phyloP scores from a whole-genome alignment of 2,329 filamentous ascomycete genomes.

The Trichoderma asperellum region DNA sequence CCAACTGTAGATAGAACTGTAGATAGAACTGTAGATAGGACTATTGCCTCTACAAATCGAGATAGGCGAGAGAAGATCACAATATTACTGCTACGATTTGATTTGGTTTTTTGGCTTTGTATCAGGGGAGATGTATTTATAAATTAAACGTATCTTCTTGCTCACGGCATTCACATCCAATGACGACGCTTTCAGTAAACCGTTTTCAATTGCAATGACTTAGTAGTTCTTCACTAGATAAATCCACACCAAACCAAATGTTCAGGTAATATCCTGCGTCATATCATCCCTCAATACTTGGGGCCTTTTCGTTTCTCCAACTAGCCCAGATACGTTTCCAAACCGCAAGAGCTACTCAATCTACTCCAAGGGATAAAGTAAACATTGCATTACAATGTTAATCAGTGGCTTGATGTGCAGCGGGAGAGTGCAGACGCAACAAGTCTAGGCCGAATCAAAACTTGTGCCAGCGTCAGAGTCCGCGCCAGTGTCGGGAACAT shows the following conservation, averaged over 20 bases:
- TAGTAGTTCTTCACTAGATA: not conserved
- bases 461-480: conserved; percentile 20
- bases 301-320: not conserved
- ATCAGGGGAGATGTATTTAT: not conserved
- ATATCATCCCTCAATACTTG: not conserved
- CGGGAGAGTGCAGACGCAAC: not conserved
- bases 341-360: not conserved
- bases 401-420: not conserved
- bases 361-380: not conserved
- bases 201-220: not conserved
- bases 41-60: not conserved
- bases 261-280: conserved; percentile 5
- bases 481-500: conserved; percentile 18
- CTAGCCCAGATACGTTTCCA: conserved; percentile 7
- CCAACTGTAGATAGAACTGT: not conserved
- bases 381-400: not conserved
- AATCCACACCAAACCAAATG: not conserved
- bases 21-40: not conserved
- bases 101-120: not conserved
- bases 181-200: not conserved
- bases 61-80: not conserved
- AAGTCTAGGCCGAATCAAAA: conserved; percentile 13
- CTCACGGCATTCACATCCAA: not conserved
- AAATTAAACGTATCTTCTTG: not conserved
- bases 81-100: too few relatives aligned